These are phyloP conservation scores for Ilyonectria sp. DNA, from an alignment of 2,329 filamentous ascomycete species.

Conservation along the genomic window DNA sequence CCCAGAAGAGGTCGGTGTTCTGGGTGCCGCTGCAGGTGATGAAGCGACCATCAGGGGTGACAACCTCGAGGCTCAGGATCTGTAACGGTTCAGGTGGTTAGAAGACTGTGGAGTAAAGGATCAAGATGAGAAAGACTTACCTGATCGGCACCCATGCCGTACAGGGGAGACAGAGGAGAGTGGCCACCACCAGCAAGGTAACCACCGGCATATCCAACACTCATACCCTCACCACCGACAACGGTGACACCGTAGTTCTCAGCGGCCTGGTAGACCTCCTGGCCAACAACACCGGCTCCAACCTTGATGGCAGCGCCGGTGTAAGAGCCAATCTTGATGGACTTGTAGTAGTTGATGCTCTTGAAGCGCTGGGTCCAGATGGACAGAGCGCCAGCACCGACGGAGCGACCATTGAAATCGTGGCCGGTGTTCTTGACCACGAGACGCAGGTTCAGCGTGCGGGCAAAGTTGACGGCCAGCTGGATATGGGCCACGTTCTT, in stretches of 20 bases:
- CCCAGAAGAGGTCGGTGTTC: constrained; percentile 53
- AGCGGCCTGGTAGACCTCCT: constrained; percentile 67
- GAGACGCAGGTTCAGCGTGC: constrained; percentile 60
- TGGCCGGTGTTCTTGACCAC: constrained; percentile 66
- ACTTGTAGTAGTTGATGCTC: constrained; percentile 49
- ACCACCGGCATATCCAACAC: constrained; percentile 41
- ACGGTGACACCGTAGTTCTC: constrained; percentile 62
- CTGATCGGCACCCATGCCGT: constrained; percentile 43
- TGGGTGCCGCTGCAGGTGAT: constrained; percentile 31
- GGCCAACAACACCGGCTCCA: constrained; percentile 68
- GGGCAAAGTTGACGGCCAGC: constrained; percentile 63
- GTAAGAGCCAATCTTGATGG: constrained; percentile 46
- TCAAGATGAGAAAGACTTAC: constrained; percentile 14
- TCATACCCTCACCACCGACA: constrained; percentile 67
- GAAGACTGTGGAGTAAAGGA: not conserved
- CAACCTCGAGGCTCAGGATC: constrained; percentile 39
- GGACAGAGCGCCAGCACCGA: constrained; percentile 70
- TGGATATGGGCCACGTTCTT: constrained; percentile 62
- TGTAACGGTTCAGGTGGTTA: not conserved
- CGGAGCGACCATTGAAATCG: constrained; percentile 66
- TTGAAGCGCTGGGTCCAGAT: constrained; percentile 72
- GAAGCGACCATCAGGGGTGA: constrained; percentile 39
- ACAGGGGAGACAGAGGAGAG: constrained; percentile 38
- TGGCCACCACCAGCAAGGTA: constrained; percentile 42
- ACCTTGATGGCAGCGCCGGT: constrained; percentile 67